Percentiles rank a stretch among this genome's conserved stretches.
Conservation (phyloP, 768 basidiomycete genomes). For the Mycena rebaudengoi region DNA sequence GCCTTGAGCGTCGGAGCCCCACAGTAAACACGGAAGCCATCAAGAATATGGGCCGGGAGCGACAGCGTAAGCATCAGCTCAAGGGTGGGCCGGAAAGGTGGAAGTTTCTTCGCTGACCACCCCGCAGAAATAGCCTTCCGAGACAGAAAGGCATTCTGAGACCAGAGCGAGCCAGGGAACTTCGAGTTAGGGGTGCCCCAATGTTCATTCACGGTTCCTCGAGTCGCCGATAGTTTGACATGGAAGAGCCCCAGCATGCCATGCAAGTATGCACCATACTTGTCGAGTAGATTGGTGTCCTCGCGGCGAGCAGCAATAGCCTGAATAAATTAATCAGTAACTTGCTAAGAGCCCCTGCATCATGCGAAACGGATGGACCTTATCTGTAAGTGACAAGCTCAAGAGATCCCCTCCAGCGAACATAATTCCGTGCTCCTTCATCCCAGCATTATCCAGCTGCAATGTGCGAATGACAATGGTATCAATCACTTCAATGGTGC, state of each 20-base stretch:
- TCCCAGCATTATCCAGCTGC: background rate
- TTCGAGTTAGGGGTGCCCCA: constrained; percentile 37
- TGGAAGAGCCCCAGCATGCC: constrained; percentile 36
- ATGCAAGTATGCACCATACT: constrained; percentile 26
- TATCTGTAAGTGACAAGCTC: constrained; percentile 4
- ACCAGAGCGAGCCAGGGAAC: constrained; percentile 22
- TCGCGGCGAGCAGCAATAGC: constrained; percentile 29
- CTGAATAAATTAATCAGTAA: constrained; percentile 10
- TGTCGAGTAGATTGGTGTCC: constrained; percentile 28
- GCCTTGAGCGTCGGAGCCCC: too few species aligned
- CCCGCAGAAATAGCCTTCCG: constrained; percentile 14
- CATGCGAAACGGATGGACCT: constrained; percentile 4
- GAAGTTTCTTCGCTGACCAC: constrained; percentile 15
- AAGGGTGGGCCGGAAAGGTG: constrained; percentile 8
- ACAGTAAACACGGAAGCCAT: too few species aligned
- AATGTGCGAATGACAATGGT: background rate
- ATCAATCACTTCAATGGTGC: constrained; percentile 20
- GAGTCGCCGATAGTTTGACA: constrained; percentile 29
- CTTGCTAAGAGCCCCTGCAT: too few species aligned
- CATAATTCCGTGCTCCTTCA: constrained; percentile 21
- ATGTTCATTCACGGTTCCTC: constrained; percentile 31
- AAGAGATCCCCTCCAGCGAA: constrained; percentile 20
- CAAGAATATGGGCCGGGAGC: too few species aligned
- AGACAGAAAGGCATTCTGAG: constrained; percentile 6
- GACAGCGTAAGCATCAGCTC: constrained; percentile 23